phyloP scores from a whole-genome alignment of 2,329 filamentous ascomycete genomes.

The Cladobotryum protrusum region DNA sequence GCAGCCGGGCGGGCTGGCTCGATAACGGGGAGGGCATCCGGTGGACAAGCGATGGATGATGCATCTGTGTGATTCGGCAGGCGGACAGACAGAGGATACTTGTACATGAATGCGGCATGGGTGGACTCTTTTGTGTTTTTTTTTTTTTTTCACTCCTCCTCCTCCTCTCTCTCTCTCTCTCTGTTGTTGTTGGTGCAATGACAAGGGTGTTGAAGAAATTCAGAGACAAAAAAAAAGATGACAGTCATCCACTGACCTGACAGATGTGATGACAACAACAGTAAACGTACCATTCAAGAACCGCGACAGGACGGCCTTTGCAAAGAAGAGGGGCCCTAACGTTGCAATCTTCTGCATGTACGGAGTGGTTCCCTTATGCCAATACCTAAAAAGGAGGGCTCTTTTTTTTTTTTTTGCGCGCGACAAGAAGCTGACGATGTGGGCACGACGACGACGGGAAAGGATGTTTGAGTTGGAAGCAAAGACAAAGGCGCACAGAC shows the following conservation, averaged over 20 bases:
- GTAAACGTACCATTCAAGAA: constrained; percentile 12
- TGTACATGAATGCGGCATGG: neutral
- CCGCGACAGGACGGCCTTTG: neutral
- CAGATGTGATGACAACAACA: neutral
- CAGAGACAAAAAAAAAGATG: neutral
- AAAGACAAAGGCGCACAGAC: constrained; percentile 11
- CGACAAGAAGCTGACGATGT: constrained; percentile 13
- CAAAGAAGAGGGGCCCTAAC: neutral
- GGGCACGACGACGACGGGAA: constrained; percentile 1
- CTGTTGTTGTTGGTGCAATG: neutral
- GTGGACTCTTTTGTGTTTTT: neutral
- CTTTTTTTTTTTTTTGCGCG: neutral
- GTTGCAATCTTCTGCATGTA: neutral
- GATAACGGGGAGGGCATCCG: constrained; percentile 8
- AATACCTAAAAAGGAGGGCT: neutral
- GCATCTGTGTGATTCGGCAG: too few species aligned
- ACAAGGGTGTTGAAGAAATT: neutral
- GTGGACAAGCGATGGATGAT: neutral
- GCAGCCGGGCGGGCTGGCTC: neutral
- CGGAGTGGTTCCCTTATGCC: too few species aligned
- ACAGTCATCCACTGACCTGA: neutral
- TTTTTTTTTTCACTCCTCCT: neutral
- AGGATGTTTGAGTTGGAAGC: constrained; percentile 6
- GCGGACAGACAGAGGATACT: too few species aligned
- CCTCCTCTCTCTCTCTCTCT: neutral